A percentile compares a stretch with the other conserved stretches of the same genome.
Evolutionary conservation across 1,284 basidiomycete genomes (phyloP).

Genomic region (Pholiota adiposa): DNA sequence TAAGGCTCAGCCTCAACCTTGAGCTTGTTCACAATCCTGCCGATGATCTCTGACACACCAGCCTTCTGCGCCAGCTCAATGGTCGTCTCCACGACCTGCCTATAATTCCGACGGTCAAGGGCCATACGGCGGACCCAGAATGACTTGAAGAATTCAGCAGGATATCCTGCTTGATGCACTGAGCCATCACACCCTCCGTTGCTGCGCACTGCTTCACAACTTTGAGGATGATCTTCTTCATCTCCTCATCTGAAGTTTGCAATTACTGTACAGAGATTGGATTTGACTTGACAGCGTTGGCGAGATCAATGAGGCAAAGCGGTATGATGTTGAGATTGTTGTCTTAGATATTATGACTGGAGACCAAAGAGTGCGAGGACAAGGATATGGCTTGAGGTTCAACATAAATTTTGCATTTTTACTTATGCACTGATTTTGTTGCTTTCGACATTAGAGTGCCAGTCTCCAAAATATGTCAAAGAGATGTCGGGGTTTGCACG

Average conservation of each 20-base stretch:
- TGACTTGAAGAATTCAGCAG: slow-evolving; percentile 98
- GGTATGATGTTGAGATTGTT: too few relatives aligned
- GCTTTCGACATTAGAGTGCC: too few relatives aligned
- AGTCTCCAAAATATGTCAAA: slow-evolving; percentile 5
- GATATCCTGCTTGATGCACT: slow-evolving; percentile 96
- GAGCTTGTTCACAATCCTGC: slow-evolving; percentile 93
- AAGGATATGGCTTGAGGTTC: too few relatives aligned
- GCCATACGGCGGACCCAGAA: slow-evolving; percentile 99
- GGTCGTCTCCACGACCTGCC: slow-evolving; percentile 98
- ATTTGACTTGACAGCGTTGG: too few relatives aligned
- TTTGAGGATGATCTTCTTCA: slow-evolving; percentile 99
- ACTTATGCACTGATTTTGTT: too few relatives aligned
- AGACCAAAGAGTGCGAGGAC: too few relatives aligned
- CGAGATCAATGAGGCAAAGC: too few relatives aligned
- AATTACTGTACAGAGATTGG: too few relatives aligned
- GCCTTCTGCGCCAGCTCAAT: slow-evolving; percentile 97
- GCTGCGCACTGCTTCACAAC: slow-evolving; percentile 99
- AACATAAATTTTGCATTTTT: too few relatives aligned
- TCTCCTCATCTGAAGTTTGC: slow-evolving; percentile 99
- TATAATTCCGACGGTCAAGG: slow-evolving; percentile 93
- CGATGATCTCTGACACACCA: slow-evolving; percentile 95
- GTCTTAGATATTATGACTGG: too few relatives aligned
- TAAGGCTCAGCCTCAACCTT: slow-evolving; percentile 98
- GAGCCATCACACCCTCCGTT: slow-evolving; percentile 93
- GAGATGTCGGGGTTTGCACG: not conserved